Conservation (phyloP, 2,329 filamentous ascomycete species). For the Elsinoe ampelina region DNA sequence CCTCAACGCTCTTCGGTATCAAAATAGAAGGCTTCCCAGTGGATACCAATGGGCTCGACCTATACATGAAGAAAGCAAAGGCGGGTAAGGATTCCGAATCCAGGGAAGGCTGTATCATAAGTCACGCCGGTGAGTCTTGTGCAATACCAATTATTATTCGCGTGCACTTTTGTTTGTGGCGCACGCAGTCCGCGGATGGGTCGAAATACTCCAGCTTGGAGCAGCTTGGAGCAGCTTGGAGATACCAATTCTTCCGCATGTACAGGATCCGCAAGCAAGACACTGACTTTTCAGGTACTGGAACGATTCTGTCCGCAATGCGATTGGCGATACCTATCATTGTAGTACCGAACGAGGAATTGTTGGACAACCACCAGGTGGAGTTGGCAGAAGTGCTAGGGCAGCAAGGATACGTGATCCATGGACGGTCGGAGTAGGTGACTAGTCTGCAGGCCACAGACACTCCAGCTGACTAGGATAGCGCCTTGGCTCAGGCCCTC, state of each 20-base stretch:
- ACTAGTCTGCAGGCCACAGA: background rate
- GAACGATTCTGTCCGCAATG: slow-evolving; percentile 77
- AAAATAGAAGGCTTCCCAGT: slow-evolving; percentile 57
- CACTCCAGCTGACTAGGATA: slow-evolving; percentile 19
- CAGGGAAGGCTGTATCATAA: slow-evolving; percentile 65
- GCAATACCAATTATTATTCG: too few species aligned
- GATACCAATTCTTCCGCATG: too few species aligned
- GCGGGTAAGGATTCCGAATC: slow-evolving; percentile 30
- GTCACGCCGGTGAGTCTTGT: slow-evolving; percentile 65
- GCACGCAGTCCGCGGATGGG: too few species aligned
- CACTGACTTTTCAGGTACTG: slow-evolving; percentile 57
- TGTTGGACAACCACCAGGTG: slow-evolving; percentile 84
- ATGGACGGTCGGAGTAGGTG: slow-evolving; percentile 56
- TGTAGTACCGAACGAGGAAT: slow-evolving; percentile 72
- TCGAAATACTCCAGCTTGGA: too few species aligned
- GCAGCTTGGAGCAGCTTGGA: too few species aligned
- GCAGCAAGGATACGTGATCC: slow-evolving; percentile 65
- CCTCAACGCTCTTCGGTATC: slow-evolving; percentile 25
- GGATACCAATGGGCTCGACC: slow-evolving; percentile 48
- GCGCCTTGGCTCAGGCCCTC: slow-evolving; percentile 41
- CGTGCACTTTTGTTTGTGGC: too few species aligned
- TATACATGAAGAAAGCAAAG: slow-evolving; percentile 49
- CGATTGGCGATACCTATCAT: slow-evolving; percentile 67
- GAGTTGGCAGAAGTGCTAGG: slow-evolving; percentile 74
- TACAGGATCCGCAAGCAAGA: background rate